These are phyloP conservation scores for Russula vinacea DNA, from an alignment of 768 basidiomycete species.

Conservation along the genomic window DNA sequence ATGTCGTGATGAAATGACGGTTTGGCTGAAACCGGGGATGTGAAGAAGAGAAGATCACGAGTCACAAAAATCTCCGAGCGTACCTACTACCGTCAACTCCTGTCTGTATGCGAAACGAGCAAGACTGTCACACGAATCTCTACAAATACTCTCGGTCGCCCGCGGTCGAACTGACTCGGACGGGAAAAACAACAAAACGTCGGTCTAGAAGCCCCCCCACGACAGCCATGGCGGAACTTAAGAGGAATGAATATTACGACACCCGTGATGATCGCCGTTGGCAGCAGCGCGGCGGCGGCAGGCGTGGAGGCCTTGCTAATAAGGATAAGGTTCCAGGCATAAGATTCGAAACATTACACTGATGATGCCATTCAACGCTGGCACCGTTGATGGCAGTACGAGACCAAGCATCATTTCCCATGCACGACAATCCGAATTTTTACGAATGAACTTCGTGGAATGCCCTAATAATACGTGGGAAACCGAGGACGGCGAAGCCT, in stretches of 20 bases:
- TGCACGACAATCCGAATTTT: conserved; percentile 12
- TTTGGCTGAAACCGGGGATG: conserved; percentile 13
- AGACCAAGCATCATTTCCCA: conserved; percentile 11
- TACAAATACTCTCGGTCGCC: background rate
- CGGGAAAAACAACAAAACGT: conserved; percentile 1
- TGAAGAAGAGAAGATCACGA: conserved; percentile 8
- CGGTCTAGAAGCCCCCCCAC: conserved; percentile 19
- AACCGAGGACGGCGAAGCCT: conserved; percentile 14
- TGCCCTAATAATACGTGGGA: conserved; percentile 12
- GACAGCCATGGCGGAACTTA: conserved; percentile 17
- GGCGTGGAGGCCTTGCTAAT: background rate
- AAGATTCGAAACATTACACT: background rate
- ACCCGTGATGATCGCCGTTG: conserved; percentile 23
- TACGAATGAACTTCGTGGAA: conserved; percentile 2
- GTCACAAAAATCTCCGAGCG: conserved; percentile 19
- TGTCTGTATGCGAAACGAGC: no score
- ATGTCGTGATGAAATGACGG: conserved; percentile 15
- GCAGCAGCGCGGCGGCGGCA: conserved; percentile 2
- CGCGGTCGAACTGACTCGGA: background rate
- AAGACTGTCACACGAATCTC: background rate
- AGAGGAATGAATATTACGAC: conserved; percentile 14
- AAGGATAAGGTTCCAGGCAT: background rate
- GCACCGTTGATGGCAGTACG: background rate
- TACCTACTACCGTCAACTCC: background rate
- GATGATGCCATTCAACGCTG: conserved; percentile 17